Evolutionary conservation across 768 basidiomycete genomes (phyloP).

Genomic region (Pholiota conissans): DNA sequence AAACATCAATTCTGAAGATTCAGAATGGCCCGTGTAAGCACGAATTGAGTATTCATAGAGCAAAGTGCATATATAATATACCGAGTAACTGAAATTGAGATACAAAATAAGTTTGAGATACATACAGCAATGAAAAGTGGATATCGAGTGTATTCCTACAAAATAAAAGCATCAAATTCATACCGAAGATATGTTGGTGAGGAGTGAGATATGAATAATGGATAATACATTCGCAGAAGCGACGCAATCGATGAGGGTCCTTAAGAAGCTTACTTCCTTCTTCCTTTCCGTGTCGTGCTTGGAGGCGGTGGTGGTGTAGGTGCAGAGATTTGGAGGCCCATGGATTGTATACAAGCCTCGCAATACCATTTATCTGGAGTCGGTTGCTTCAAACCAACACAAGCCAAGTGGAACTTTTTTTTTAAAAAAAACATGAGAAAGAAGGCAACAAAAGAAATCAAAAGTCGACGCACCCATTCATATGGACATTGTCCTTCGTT

Average conservation of each 20-base stretch:
- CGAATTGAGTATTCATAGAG: too few relatives aligned
- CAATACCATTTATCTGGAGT: conserved; percentile 58
- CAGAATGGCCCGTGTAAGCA: too few relatives aligned
- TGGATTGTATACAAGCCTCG: conserved; percentile 40
- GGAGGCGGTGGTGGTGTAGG: conserved; percentile 11
- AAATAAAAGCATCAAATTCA: not conserved
- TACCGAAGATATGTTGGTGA: not conserved
- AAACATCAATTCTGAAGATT: too few relatives aligned
- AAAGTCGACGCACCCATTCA: conserved; percentile 59
- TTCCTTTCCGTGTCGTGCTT: conserved; percentile 18
- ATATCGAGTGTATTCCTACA: not conserved
- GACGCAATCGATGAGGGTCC: not conserved
- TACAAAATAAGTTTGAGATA: not conserved
- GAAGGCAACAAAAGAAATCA: not conserved
- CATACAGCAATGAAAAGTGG: not conserved
- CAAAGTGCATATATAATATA: too few relatives aligned
- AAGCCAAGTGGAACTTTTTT: conserved; percentile 69
- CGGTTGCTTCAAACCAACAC: conserved; percentile 53
- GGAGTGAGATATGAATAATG: not conserved
- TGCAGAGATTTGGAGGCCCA: conserved; percentile 21
- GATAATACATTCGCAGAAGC: not conserved
- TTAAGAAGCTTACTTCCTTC: conserved; percentile 20
- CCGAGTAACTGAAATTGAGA: not conserved
- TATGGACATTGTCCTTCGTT: conserved; percentile 62
- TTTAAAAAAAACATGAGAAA: not conserved